phyloP scores from a whole-genome alignment of 1,139 yeast species.

The Yamadazyma jaroonii region DNA sequence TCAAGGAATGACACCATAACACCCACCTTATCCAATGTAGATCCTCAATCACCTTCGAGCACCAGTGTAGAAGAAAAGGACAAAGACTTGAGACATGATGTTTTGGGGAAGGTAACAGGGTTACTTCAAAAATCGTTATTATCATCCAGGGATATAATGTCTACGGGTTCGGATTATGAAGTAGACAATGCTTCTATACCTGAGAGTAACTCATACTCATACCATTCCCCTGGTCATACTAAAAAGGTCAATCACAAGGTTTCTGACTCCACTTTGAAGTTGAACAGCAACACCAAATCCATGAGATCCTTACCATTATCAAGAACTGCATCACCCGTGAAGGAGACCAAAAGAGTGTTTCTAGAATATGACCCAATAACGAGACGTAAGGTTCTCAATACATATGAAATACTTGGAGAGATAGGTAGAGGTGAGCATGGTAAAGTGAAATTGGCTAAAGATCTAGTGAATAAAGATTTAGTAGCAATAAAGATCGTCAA shows the following conservation, averaged over 20 bases:
- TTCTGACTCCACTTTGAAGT: slow-evolving; percentile 12
- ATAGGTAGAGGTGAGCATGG: slow-evolving; percentile 98
- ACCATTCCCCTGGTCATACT: background rate
- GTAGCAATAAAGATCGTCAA: slow-evolving; percentile 95
- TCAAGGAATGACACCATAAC: slow-evolving; percentile 12
- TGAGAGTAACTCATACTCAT: background rate
- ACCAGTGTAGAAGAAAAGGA: slow-evolving; percentile 6
- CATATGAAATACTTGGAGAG: slow-evolving; percentile 85
- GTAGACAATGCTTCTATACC: slow-evolving; percentile 2
- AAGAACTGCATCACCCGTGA: slow-evolving; percentile 41
- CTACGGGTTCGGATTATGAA: slow-evolving; percentile 10
- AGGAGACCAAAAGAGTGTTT: slow-evolving; percentile 78
- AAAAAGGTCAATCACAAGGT: slow-evolving; percentile 9
- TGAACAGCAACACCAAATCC: background rate
- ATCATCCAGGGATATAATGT: slow-evolving; percentile 12
- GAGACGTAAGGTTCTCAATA: slow-evolving; percentile 78
- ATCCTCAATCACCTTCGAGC: slow-evolving; percentile 5
- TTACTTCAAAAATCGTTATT: slow-evolving; percentile 23
- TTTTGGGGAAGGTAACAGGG: slow-evolving; percentile 34
- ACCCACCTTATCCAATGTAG: slow-evolving; percentile 9
- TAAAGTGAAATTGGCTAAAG: slow-evolving; percentile 87
- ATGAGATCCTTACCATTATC: slow-evolving; percentile 10
- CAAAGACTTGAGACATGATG: slow-evolving; percentile 20
- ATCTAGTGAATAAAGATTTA: slow-evolving; percentile 61
- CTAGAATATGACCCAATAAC: slow-evolving; percentile 89